Evolutionary conservation across 2,329 filamentous ascomycete genomes (phyloP).

Genomic region (Fusarium sublunatum): DNA sequence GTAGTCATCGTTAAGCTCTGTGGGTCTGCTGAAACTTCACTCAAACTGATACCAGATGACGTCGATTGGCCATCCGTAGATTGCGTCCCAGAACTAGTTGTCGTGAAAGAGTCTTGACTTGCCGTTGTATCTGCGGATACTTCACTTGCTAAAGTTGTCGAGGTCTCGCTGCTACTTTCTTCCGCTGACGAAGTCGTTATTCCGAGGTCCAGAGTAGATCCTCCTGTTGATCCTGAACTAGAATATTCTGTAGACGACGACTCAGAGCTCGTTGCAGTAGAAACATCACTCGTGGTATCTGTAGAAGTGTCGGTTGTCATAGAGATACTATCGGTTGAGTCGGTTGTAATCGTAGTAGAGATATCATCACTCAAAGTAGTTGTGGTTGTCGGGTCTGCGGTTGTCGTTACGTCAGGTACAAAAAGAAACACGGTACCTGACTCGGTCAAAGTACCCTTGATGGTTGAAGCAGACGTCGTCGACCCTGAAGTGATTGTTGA

Average conservation of each 20-base stretch:
- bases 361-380: background rate
- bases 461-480: slow-evolving; percentile 1
- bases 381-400: background rate
- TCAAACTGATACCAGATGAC: no score
- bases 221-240: no score
- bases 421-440: slow-evolving; percentile 1
- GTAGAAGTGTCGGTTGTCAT: background rate
- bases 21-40: no score
- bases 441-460: background rate
- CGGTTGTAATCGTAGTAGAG: background rate
- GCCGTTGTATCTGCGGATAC: no score
- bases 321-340: background rate
- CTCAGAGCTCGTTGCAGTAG: background rate
- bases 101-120: no score
- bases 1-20: no score
- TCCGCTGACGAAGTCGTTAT: no score
- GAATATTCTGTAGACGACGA: background rate
- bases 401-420: background rate
- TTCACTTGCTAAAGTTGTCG: no score
- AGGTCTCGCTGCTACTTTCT: no score
- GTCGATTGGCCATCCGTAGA: no score
- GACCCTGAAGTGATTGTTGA: background rate
- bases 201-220: no score
- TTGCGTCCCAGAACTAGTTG: no score
- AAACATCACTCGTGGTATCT: background rate